A percentile compares a stretch with the other conserved stretches of the same genome.
Conservation (phyloP, 2,329 filamentous ascomycete species). For the Claviceps sp. region DNA sequence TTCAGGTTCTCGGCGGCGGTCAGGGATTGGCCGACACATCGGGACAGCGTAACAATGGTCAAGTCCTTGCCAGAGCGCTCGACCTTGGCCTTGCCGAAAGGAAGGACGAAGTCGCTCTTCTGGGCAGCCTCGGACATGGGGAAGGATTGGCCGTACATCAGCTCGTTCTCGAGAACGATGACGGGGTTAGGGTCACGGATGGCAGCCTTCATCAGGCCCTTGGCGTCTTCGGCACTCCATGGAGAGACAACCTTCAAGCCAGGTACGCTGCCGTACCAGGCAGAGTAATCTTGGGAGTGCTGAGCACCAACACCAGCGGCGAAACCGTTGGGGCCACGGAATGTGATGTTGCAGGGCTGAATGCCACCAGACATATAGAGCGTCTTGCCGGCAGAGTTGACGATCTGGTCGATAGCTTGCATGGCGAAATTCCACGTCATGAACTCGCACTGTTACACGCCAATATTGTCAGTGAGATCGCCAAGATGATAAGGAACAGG, state of each 20-base stretch:
- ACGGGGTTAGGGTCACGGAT: constrained; percentile 98
- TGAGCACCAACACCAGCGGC: constrained; percentile 89
- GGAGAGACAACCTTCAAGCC: constrained; percentile 94
- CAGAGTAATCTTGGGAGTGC: constrained; percentile 97
- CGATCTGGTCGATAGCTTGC: constrained; percentile 98
- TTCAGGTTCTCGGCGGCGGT: constrained; percentile 82
- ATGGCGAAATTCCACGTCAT: constrained; percentile 99
- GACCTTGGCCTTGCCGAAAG: constrained; percentile 98
- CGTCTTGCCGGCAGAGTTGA: constrained; percentile 98
- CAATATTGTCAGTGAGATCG: not conserved
- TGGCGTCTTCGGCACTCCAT: constrained; percentile 95
- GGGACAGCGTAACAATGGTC: constrained; percentile 87
- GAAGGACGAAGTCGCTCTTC: constrained; percentile 90
- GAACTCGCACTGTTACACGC: constrained; percentile 68
- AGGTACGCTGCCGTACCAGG: constrained; percentile 97
- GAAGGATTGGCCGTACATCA: constrained; percentile 87
- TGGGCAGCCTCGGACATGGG: constrained; percentile 96
- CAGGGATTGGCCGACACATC: constrained; percentile 87
- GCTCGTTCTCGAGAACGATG: constrained; percentile 77
- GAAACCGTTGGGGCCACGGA: constrained; percentile 98
- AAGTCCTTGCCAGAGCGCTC: constrained; percentile 92
- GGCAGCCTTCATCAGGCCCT: constrained; percentile 93
- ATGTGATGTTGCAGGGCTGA: constrained; percentile 98
- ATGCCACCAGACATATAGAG: constrained; percentile 99
- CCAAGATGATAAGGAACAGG: not conserved